Base-by-base conservation (phyloP, 352 stramenopile species). In the Phytophthora brassicae region DNA sequence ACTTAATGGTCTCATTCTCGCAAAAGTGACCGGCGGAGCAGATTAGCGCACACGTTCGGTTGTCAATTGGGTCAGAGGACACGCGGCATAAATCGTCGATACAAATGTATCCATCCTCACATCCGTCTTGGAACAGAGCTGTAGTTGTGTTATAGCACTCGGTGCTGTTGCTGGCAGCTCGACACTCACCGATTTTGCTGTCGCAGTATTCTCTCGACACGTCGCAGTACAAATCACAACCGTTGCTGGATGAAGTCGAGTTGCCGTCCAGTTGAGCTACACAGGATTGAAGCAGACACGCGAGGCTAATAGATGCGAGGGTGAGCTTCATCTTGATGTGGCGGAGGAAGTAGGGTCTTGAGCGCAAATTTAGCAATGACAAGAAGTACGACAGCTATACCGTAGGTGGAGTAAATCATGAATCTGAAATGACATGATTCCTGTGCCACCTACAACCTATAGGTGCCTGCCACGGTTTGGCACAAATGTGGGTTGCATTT, bases 61-160 rank as follows among this genome's bases (percentile, higher is more conserved):
- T 20, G 46, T 66, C 60, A 14, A 60, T 20, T 3, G 56, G 31
- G 2, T 59, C 31, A 1, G 57, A 42, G 5, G 44, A 31, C 19
- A 71, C 64, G n/a, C 60, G 56, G 56, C 70, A 79, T 38, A 74
- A 51, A 59, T 68, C 51, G 35, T 74, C 56, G 9, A 57, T 31
- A 51, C 70, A 79, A 4, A 61, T 47, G 52, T 66, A 71, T 26
- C 70, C 62, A 0, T 43, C 13, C 22, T 68, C 59, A 31, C 70
- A 79, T 13, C 59, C 70, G 47, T 67, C 59, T 52, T 70, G 62
- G 44, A 68, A 79, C n/a, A 55, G 17, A n/a, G 60, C 54, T 26
- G 43, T 44, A 16, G 55, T 74, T 42, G 70, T 62, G 41, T 70
- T 74, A 61, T 61, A 74, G 55, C 61, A 74, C 50, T 74, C 61